Evolutionary conservation across 192 early-diverging fungal species (phyloP).

Genomic region (Chytriomyces sp.): DNA sequence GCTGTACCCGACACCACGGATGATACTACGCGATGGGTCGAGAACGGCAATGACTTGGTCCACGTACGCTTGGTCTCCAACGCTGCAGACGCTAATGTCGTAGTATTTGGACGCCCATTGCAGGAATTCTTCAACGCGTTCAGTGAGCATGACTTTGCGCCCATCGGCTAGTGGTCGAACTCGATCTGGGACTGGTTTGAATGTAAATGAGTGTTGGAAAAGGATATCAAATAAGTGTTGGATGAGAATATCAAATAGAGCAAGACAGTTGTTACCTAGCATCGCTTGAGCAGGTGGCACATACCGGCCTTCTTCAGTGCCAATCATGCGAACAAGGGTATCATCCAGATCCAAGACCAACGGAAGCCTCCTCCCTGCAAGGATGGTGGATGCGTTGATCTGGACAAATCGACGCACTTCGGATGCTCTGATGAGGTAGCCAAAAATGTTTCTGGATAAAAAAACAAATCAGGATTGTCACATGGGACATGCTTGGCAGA

Average conservation of each 20-base stretch:
- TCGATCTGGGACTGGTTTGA: constrained; percentile 68
- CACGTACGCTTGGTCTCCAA: constrained; percentile 80
- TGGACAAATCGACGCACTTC: constrained; percentile 63
- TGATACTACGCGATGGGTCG: constrained; percentile 61
- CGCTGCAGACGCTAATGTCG: constrained; percentile 77
- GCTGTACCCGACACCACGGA: constrained; percentile 67
- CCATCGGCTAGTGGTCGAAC: constrained; percentile 66
- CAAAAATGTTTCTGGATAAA: constrained; percentile 61
- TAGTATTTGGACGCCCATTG: constrained; percentile 69
- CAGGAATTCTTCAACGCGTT: constrained; percentile 73
- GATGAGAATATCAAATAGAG: neutral
- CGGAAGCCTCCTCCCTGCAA: constrained; percentile 60
- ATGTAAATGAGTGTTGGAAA: no score
- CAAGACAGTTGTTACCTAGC: constrained; percentile 22
- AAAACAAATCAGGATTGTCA: neutral
- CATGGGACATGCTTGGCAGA: neutral
- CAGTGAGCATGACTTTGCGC: constrained; percentile 65
- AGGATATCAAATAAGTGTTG: no score
- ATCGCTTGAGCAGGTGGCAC: constrained; percentile 56
- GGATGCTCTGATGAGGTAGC: constrained; percentile 63
- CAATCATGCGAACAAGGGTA: constrained; percentile 73
- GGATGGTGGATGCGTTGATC: constrained; percentile 53
- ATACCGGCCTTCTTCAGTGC: constrained; percentile 64
- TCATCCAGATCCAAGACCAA: constrained; percentile 81
- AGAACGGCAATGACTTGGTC: constrained; percentile 69